These are phyloP conservation scores for Fusarium tanahbumbuense DNA, from an alignment of 2,329 filamentous ascomycete species.

Conservation along the genomic window DNA sequence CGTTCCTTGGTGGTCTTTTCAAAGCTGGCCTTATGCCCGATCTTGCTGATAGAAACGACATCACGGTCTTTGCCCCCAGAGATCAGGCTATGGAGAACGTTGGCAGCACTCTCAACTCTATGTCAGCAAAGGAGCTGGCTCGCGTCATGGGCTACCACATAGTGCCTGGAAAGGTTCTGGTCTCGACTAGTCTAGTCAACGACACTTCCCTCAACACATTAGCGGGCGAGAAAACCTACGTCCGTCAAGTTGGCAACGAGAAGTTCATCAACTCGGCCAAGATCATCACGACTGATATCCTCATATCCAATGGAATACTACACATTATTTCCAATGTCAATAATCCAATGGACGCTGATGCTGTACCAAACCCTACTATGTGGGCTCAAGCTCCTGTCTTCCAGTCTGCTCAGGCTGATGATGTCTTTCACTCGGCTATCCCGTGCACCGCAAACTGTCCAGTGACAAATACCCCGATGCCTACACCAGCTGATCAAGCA, in stretches of 20 bases:
- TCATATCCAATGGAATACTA: conserved; percentile 68
- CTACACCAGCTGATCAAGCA: conserved; percentile 20
- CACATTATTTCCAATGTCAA: conserved; percentile 68
- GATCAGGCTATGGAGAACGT: conserved; percentile 70
- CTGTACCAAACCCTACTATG: conserved; percentile 52
- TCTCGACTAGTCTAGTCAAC: conserved; percentile 58
- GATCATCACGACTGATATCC: conserved; percentile 63
- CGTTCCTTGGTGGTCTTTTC: conserved; percentile 54
- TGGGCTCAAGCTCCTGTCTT: conserved; percentile 64
- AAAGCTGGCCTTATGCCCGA: conserved; percentile 51
- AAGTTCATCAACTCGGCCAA: conserved; percentile 66
- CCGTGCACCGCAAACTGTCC: conserved; percentile 56
- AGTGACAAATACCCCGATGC: conserved; percentile 19
- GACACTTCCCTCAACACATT: conserved; percentile 52
- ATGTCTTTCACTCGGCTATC: conserved; percentile 57
- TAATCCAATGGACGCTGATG: conserved; percentile 55
- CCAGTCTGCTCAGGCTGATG: conserved; percentile 59
- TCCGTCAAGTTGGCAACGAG: conserved; percentile 56
- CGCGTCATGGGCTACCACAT: conserved; percentile 73
- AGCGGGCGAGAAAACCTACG: conserved; percentile 50
- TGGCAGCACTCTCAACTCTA: conserved; percentile 61
- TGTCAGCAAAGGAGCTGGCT: conserved; percentile 60
- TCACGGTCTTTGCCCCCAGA: conserved; percentile 74
- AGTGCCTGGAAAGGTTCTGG: conserved; percentile 65
- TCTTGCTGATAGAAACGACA: conserved; percentile 55